Conservation (phyloP, 164 flowering plant genomes). For the Berberis thunbergii region DNA sequence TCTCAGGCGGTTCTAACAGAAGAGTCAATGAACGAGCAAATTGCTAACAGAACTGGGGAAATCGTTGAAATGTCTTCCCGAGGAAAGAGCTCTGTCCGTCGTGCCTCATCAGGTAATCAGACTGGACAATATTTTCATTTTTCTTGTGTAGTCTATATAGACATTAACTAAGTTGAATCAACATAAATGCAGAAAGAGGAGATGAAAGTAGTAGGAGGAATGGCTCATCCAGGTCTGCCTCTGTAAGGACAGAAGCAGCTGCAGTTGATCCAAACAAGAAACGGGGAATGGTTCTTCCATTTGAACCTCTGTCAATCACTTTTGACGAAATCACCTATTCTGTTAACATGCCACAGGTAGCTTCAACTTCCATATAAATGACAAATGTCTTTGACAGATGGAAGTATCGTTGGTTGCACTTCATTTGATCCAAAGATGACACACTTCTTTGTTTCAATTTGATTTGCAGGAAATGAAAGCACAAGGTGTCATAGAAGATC, state of each 20-base stretch:
- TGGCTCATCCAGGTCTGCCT: neutral
- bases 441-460: neutral
- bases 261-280: conserved; percentile 18
- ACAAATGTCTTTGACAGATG: neutral
- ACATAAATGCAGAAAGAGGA: no score
- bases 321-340: conserved; percentile 53
- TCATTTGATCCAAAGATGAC: neutral
- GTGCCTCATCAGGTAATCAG: no score
- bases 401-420: neutral
- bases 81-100: conserved; percentile 6
- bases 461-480: conserved; percentile 30
- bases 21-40: no score
- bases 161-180: no score
- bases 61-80: conserved; percentile 12
- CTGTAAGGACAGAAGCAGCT: conserved; percentile 15
- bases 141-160: no score
- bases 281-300: conserved; percentile 69
- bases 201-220: neutral
- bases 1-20: no score
- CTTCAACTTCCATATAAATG: neutral
- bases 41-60: conserved; percentile 7
- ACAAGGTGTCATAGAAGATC: conserved; percentile 19
- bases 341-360: conserved; percentile 37
- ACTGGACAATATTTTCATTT: no score
- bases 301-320: conserved; percentile 46